Base-by-base conservation (phyloP, 495 filamentous ascomycete genomes). In the Hypoxylon intermedium region DNA sequence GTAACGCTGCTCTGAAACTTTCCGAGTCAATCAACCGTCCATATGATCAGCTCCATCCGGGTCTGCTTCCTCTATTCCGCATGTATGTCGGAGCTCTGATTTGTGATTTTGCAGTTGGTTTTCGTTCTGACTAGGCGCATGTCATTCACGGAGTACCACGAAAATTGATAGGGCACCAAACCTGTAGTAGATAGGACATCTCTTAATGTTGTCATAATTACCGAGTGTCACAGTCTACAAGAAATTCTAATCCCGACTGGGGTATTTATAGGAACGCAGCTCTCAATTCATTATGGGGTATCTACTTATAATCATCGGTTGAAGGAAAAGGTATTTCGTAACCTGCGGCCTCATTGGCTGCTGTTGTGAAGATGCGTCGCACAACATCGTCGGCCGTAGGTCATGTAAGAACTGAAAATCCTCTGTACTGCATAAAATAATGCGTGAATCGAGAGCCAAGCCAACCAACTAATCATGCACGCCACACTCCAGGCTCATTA, bases 221-320 rank as follows among this genome's bases (percentile, higher is more conserved):
- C n/a, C n/a, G n/a, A n/a, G 7, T 19, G 15, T 38, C 36, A 38
- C 36, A 13, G 12, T 15, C 5, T 36, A 11, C 11, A 15, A n/a
- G 11, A n/a, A 11, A 15, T 16, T 38, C 36, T 16, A 19, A 15
- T 5, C 1, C 0, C 5, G 33, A n/a, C n/a, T n/a, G 11, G 33
- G n/a, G 15, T 13, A 3, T 1, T 4, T 38, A 15, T 42, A 15
- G 9, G 33, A 61, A 61, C n/a, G 48, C 30, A 49, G 15, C 12
- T 21, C 12, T 19, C 56, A 53, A 58, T 53, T 51, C 24, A 44
- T 52, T 47, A 40, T 12, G 23, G 43, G 46, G 53, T 62, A 63
- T 63, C 56, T 55, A 53, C 50, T 40, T 43, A 55, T 58, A n/a
- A 15, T n/a, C 43, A 20, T 58, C 70, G 37, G 9, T 63, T 45